phyloP scores from a whole-genome alignment of 306 rosid species.

The Psophocarpus tetragonolobus region DNA sequence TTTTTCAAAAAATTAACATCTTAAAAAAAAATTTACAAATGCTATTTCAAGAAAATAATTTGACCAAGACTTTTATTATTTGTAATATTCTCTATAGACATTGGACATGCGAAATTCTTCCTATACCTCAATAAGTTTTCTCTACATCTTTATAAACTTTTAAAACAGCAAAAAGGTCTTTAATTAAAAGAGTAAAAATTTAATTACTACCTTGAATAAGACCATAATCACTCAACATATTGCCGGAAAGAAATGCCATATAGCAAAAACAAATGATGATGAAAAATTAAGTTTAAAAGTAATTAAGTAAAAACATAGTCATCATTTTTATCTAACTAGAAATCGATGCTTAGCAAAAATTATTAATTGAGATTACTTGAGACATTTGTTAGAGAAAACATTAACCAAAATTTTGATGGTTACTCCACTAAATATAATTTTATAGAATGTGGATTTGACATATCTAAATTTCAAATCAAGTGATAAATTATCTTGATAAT shows the following conservation, averaged over 20 bases:
- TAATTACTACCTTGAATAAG: slow-evolving; percentile 30
- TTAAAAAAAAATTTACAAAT: too few relatives aligned
- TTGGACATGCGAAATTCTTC: too few relatives aligned
- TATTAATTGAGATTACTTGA: not conserved
- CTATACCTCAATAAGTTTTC: too few relatives aligned
- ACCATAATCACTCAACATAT: not conserved
- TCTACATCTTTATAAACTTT: too few relatives aligned
- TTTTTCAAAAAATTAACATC: too few relatives aligned
- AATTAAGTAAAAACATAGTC: not conserved
- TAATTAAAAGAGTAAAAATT: too few relatives aligned
- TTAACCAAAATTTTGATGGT: not conserved
- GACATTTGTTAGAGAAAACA: not conserved
- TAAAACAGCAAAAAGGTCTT: too few relatives aligned
- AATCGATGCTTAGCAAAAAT: not conserved
- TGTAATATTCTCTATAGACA: too few relatives aligned
- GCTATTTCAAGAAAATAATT: too few relatives aligned
- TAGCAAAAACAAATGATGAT: not conserved
- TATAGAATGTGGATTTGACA: not conserved
- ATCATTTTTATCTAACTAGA: not conserved
- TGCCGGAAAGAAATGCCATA: not conserved
- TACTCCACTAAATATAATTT: not conserved
- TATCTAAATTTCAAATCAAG: not conserved
- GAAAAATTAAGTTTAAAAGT: not conserved
- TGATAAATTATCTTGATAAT: not conserved
- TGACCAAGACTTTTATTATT: too few relatives aligned